Evolutionary conservation across 2,329 filamentous ascomycete species (phyloP).

Genomic region (Zymoseptoria crescenta): DNA sequence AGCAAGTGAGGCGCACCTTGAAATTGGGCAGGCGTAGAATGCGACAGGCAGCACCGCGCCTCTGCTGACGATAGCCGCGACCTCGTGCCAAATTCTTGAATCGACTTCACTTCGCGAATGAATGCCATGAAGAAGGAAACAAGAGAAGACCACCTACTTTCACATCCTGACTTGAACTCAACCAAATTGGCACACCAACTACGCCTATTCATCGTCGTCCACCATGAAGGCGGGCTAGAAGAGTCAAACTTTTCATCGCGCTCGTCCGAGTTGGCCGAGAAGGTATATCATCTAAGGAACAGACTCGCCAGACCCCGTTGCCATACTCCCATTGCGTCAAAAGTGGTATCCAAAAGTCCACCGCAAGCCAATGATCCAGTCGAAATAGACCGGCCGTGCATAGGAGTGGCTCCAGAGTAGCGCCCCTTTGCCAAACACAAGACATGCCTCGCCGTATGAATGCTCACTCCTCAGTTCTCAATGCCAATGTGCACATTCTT

Average conservation of each 20-base stretch:
- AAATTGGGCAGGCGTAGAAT: no score
- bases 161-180: background rate
- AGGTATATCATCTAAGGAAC: background rate
- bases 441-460: background rate
- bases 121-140: no score
- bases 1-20: no score
- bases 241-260: background rate
- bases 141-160: background rate
- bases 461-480: slow-evolving; percentile 42
- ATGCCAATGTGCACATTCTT: slow-evolving; percentile 54
- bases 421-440: background rate
- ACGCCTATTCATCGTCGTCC: background rate
- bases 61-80: no score
- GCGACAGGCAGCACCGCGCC: no score
- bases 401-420: background rate
- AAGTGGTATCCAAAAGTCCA: background rate
- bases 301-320: background rate
- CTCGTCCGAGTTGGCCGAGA: background rate
- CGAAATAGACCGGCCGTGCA: background rate
- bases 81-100: no score
- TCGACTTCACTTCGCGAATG: no score
- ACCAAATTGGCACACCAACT: background rate
- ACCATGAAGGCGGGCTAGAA: background rate
- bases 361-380: background rate
- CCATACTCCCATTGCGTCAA: background rate